Conservation (phyloP, 2,329 filamentous ascomycete species). For the Tolypocladium pustulatum region DNA sequence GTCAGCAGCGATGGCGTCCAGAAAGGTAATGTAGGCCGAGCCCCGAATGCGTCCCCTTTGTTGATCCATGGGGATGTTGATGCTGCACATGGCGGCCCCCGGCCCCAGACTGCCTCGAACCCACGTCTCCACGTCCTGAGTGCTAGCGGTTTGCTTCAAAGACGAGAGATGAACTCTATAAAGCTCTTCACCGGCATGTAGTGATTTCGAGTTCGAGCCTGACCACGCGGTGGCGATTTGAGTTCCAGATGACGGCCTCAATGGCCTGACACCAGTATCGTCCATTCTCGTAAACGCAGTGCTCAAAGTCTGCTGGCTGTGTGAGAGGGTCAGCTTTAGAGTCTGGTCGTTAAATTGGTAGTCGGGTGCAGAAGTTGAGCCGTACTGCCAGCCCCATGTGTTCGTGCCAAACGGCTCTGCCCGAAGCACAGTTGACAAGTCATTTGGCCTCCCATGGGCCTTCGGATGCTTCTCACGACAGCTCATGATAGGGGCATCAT, state of each 20-base stretch:
- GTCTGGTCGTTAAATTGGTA: not conserved
- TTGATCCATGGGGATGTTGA: slow-evolving; percentile 14
- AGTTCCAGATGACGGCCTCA: not conserved
- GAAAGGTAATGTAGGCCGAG: slow-evolving; percentile 14
- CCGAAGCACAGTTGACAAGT: not conserved
- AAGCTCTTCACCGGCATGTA: slow-evolving; percentile 3
- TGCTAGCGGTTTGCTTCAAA: slow-evolving; percentile 11
- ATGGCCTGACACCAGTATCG: too few relatives aligned
- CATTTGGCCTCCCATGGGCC: not conserved
- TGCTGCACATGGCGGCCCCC: slow-evolving; percentile 8
- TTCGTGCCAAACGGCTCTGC: not conserved
- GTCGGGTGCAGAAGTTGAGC: not conserved
- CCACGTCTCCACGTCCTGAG: slow-evolving; percentile 16
- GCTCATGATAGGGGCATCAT: not conserved
- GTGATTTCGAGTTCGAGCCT: not conserved
- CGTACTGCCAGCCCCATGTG: not conserved
- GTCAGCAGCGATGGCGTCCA: slow-evolving; percentile 10
- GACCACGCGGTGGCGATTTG: not conserved
- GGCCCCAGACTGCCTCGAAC: slow-evolving; percentile 13
- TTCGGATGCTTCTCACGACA: not conserved
- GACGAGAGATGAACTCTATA: slow-evolving; percentile 15
- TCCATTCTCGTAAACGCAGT: not conserved
- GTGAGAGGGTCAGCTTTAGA: not conserved
- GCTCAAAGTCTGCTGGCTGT: not conserved
- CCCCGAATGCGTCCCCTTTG: slow-evolving; percentile 14